phyloP scores from a whole-genome alignment of 2,329 filamentous ascomycete species.

The Domatiomyces globalis region DNA sequence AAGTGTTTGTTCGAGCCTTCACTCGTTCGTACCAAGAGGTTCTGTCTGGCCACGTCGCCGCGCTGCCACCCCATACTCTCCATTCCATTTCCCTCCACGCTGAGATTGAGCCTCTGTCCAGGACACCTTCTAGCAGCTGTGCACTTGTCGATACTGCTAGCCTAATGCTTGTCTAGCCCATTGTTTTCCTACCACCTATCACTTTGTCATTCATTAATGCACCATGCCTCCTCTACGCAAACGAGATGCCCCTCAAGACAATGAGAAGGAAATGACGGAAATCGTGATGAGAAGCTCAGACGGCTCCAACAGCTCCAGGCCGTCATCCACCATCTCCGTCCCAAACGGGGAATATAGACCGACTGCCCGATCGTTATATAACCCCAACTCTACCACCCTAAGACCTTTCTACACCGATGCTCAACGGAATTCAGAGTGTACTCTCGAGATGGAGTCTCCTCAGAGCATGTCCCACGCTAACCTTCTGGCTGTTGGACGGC shows the following conservation, averaged over 20 bases:
- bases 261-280: background rate
- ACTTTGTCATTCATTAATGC: constrained; percentile 1
- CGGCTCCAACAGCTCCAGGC: background rate
- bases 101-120: background rate
- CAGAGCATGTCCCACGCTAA: background rate
- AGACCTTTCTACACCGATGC: background rate
- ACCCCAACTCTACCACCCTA: background rate
- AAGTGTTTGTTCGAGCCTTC: background rate
- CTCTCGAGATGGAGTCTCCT: constrained; percentile 1
- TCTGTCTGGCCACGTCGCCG: background rate
- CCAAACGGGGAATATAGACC: background rate
- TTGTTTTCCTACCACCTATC: background rate
- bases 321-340: background rate
- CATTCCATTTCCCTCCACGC: background rate
- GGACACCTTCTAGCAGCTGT: background rate
- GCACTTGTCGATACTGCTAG: background rate
- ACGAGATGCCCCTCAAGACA: constrained; percentile 2
- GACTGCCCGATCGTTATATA: background rate
- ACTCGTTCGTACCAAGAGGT: background rate
- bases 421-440: background rate
- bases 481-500: background rate
- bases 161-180: background rate
- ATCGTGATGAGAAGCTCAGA: background rate
- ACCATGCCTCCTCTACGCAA: constrained; percentile 16
- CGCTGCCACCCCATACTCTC: background rate